A percentile compares a stretch with the other conserved stretches of the same genome.
Conservation (phyloP, 225 moss, liverwort and hornwort genomes). For the Sphagnum contortum region DNA sequence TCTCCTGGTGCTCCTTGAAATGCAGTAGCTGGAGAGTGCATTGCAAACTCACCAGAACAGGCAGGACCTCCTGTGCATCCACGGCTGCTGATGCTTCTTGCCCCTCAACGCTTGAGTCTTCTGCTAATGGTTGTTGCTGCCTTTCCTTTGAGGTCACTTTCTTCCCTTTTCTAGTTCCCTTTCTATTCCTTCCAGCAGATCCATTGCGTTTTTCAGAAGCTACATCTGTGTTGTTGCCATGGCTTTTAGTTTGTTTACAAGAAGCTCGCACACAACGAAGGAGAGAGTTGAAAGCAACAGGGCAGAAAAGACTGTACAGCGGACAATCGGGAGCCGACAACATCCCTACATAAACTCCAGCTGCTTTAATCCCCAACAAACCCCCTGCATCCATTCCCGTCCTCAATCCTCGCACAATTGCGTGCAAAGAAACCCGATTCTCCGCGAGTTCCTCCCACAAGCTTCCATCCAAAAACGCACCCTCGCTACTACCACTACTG, state of each 20-base stretch:
- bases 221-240: too few species aligned
- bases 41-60: conserved; percentile 18
- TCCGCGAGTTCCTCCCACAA: conserved; percentile 42
- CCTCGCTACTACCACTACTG: not conserved
- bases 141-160: conserved; percentile 15
- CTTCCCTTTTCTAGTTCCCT: conserved; percentile 27
- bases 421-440: conserved; percentile 19
- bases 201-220: too few species aligned
- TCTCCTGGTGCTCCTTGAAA: conserved; percentile 42
- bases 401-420: conserved; percentile 24
- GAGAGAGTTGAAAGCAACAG: conserved; percentile 37
- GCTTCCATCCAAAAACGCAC: not conserved
- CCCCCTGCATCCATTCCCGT: conserved; percentile 29
- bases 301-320: conserved; percentile 43
- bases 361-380: conserved; percentile 22
- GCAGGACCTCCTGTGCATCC: conserved; percentile 14
- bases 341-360: conserved; percentile 31
- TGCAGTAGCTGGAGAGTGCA: conserved; percentile 18
- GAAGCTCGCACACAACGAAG: conserved; percentile 30
- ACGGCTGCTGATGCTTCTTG: conserved; percentile 10
- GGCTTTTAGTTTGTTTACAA: conserved; percentile 11
- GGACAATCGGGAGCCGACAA: conserved; percentile 34
- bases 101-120: not conserved
- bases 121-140: not conserved
- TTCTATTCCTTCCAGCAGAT: conserved; percentile 8